Evolutionary conservation across 2,329 filamentous ascomycete species (phyloP).

Genomic region (Arthroderma sp.): DNA sequence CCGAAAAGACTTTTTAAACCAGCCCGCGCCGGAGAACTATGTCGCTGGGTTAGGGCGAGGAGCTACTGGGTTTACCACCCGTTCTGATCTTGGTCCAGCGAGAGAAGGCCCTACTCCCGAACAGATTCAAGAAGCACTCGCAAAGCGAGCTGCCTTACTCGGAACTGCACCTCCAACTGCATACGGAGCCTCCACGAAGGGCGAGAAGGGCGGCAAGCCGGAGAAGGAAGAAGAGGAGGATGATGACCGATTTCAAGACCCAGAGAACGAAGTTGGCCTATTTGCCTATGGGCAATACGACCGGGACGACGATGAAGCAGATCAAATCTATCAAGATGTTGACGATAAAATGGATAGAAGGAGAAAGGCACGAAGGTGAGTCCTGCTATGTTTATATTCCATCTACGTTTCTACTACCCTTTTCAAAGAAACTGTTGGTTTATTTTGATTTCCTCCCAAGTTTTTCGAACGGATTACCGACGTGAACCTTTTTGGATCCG

Average conservation of each 20-base stretch:
- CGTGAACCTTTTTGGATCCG: conserved; percentile 43
- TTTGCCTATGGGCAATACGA: conserved; percentile 95
- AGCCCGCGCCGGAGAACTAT: conserved; percentile 74
- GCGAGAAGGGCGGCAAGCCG: conserved; percentile 49
- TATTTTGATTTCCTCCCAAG: conserved; percentile 48
- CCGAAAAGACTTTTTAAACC: conserved; percentile 75
- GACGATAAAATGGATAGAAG: conserved; percentile 95
- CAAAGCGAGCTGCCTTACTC: conserved; percentile 78
- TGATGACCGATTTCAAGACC: conserved; percentile 79
- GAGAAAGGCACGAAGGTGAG: conserved; percentile 74
- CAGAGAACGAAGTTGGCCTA: conserved; percentile 89
- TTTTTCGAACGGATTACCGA: conserved; percentile 66
- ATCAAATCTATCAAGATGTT: conserved; percentile 87
- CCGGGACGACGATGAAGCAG: conserved; percentile 93
- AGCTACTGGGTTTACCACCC: conserved; percentile 93
- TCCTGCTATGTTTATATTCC: conserved; percentile 22
- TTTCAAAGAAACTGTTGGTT: conserved; percentile 44
- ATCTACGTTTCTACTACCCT: conserved; percentile 12
- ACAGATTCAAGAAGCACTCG: conserved; percentile 94
- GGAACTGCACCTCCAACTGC: conserved; percentile 58
- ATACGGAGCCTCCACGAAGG: conserved; percentile 51
- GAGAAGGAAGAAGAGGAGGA: conserved; percentile 62
- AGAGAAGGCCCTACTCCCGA: conserved; percentile 92
- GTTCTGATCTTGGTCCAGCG: conserved; percentile 89
- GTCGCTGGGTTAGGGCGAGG: conserved; percentile 95